These are phyloP conservation scores for Talaromyces funiculosus DNA, from an alignment of 2,329 filamentous ascomycete genomes.

Conservation along the genomic window DNA sequence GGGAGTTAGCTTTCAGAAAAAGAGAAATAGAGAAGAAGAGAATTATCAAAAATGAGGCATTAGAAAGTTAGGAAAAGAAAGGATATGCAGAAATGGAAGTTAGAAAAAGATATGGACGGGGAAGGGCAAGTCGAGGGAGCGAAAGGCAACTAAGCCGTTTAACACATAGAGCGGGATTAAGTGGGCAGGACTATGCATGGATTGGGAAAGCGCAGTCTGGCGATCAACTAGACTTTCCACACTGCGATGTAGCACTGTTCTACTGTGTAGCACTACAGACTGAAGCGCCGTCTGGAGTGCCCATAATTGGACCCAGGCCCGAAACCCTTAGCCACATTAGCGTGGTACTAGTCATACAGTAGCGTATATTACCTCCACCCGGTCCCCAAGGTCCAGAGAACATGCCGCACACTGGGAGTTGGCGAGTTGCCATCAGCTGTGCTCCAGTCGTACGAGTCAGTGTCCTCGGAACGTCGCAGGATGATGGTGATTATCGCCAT, in stretches of 20 bases:
- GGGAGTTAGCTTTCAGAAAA: slow-evolving; percentile 21
- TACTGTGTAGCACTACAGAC: too few species aligned
- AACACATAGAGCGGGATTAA: not conserved
- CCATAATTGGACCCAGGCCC: not conserved
- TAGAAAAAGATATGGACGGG: slow-evolving; percentile 16
- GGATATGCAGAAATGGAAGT: slow-evolving; percentile 23
- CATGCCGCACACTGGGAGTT: too few species aligned
- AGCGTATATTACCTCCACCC: not conserved
- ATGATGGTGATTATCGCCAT: too few species aligned
- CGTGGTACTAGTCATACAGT: not conserved
- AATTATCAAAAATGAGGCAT: slow-evolving; percentile 27
- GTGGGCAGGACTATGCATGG: not conserved
- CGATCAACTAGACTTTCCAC: not conserved
- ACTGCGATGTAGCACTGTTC: too few species aligned
- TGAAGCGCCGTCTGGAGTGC: not conserved
- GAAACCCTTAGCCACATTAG: not conserved
- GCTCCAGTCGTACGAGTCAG: not conserved
- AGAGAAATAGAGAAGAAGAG: slow-evolving; percentile 23
- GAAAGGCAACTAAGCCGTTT: slow-evolving; percentile 2
- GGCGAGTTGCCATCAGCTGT: too few species aligned
- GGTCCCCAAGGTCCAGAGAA: not conserved
- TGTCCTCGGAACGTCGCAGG: not conserved
- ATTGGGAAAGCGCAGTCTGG: not conserved
- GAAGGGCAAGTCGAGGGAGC: slow-evolving; percentile 18
- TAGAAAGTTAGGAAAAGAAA: slow-evolving; percentile 27